Evolutionary conservation across 1,284 basidiomycete species (phyloP).

Genomic region (Trichosporon coremiiforme): DNA sequence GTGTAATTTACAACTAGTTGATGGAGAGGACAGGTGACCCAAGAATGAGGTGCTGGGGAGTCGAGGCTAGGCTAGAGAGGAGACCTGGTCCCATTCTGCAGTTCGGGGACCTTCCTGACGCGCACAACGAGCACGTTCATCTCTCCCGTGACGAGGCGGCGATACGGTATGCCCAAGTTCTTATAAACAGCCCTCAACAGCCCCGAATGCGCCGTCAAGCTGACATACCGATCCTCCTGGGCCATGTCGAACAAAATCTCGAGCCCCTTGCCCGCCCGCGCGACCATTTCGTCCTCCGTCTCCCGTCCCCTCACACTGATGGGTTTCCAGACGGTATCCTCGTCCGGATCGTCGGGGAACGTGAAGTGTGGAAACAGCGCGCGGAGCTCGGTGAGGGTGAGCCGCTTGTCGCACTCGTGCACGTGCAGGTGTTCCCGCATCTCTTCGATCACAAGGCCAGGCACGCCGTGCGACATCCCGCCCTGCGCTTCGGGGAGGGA

Average conservation of each 20-base stretch:
- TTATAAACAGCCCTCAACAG: conserved; percentile 40
- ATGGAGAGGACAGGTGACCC: background rate
- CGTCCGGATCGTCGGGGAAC: conserved; percentile 32
- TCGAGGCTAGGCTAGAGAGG: background rate
- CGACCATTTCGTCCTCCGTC: conserved; percentile 44
- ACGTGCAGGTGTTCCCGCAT: conserved; percentile 47
- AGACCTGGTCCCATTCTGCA: background rate
- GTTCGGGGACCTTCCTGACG: conserved; percentile 25
- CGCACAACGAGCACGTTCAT: conserved; percentile 48
- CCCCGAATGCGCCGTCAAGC: conserved; percentile 43
- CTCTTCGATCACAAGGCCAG: conserved; percentile 30
- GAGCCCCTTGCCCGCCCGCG: conserved; percentile 33
- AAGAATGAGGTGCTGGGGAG: background rate
- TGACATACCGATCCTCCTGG: background rate
- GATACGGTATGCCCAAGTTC: conserved; percentile 36
- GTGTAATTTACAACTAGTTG: conserved; percentile 9
- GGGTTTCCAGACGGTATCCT: conserved; percentile 39
- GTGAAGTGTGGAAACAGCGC: conserved; percentile 37
- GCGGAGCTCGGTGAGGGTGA: conserved; percentile 27
- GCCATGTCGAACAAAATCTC: conserved; percentile 32
- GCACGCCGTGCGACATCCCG: conserved; percentile 17
- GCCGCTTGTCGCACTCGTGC: conserved; percentile 40
- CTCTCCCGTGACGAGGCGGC: conserved; percentile 38
- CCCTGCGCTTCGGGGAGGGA: conserved; percentile 2
- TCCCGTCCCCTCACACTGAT: conserved; percentile 35